A percentile compares a stretch with the other conserved stretches of the same genome.
Conservation (phyloP, 1,284 basidiomycete genomes). For the Pseudozyma sp. region DNA sequence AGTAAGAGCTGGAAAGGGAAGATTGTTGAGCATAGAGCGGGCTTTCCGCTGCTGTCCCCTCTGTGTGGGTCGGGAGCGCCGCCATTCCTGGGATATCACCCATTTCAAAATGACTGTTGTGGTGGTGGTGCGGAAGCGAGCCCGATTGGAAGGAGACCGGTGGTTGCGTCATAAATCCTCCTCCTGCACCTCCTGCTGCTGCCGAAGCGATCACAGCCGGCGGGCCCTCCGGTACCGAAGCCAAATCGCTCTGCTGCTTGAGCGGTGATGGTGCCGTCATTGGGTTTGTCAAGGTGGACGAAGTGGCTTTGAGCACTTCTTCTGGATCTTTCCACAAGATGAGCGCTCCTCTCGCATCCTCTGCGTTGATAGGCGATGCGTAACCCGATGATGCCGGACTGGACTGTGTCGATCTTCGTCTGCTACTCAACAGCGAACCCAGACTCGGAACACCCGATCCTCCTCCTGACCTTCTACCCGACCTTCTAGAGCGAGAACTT, state of each 20-base stretch:
- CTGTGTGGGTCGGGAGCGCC: conserved; percentile 10
- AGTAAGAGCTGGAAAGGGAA: conserved; percentile 48
- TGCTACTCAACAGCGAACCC: conserved; percentile 31
- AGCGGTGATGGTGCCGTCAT: conserved; percentile 18
- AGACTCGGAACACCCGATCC: conserved; percentile 12
- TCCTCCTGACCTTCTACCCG: conserved; percentile 32
- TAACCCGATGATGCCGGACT: conserved; percentile 45
- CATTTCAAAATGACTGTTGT: not conserved
- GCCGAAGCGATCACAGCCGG: not conserved
- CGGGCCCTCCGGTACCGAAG: conserved; percentile 10
- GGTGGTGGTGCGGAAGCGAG: not conserved
- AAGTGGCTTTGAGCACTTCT: conserved; percentile 32
- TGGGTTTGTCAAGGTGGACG: not conserved
- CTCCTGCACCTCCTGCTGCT: no score
- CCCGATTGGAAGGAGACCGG: conserved; percentile 38
- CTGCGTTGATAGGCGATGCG: conserved; percentile 42
- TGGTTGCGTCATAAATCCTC: conserved; percentile 30
- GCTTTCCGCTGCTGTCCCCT: conserved; percentile 20
- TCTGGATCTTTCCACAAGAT: conserved; percentile 51
- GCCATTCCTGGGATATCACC: conserved; percentile 24
- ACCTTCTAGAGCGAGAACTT: conserved; percentile 17
- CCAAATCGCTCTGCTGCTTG: conserved; percentile 23
- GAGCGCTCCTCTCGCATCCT: conserved; percentile 40
- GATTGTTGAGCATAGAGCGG: conserved; percentile 51
- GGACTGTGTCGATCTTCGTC: conserved; percentile 37